phyloP scores from a whole-genome alignment of 2,329 filamentous ascomycete species.

The Cladorrhinum sp. region DNA sequence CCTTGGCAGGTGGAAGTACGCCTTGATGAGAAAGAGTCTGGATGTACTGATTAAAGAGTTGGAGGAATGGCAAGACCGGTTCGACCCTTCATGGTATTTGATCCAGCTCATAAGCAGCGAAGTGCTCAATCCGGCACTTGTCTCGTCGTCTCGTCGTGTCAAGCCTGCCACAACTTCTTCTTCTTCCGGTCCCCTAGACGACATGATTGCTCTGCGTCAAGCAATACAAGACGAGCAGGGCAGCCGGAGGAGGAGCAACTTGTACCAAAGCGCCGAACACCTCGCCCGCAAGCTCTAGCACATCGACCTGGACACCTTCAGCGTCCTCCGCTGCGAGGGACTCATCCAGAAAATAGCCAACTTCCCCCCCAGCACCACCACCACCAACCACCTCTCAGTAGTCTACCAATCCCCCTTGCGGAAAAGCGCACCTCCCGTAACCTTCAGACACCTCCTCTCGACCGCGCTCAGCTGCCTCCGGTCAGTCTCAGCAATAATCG shows the following conservation, averaged over 20 bases:
- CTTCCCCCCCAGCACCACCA: no score
- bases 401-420: not conserved
- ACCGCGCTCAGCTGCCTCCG: not conserved
- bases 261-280: not conserved
- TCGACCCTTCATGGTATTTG: constrained; percentile 9
- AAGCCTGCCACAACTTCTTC: no score
- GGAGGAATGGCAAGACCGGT: constrained; percentile 7
- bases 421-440: not conserved
- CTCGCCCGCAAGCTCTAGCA: not conserved
- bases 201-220: no score
- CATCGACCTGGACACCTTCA: constrained; percentile 1
- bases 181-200: no score
- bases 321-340: constrained; percentile 1
- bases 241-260: no score
- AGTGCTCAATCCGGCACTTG: constrained; percentile 3
- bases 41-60: constrained; percentile 3
- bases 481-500: constrained; percentile 3
- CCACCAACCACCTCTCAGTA: not conserved
- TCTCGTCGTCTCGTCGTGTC: no score
- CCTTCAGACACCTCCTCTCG: constrained; percentile 4
- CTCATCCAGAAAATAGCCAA: not conserved
- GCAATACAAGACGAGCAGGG: no score
- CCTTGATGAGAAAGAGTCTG: constrained; percentile 1
- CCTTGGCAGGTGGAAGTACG: constrained; percentile 4
- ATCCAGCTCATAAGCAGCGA: constrained; percentile 4